Percentiles rank a stretch among this genome's conserved stretches.
phyloP scores from a whole-genome alignment of 768 basidiomycete genomes.

The Boletus subcaerulescens region DNA sequence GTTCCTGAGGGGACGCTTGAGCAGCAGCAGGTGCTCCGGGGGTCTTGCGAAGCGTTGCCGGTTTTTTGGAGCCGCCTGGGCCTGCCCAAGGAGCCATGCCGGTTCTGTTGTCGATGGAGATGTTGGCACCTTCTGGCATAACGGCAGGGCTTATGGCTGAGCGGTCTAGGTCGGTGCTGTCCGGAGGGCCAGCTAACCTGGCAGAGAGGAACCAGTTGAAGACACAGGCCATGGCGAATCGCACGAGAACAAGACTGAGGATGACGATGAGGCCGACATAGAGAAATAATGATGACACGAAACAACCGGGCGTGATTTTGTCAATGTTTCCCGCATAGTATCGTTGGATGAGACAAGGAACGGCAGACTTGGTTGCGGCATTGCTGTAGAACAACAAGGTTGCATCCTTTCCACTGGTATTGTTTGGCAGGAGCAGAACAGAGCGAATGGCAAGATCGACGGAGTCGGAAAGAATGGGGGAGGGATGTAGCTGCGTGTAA shows the following conservation, averaged over 20 bases:
- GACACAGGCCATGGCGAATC: conserved; percentile 93
- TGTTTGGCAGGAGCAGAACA: conserved; percentile 49
- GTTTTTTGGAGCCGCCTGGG: conserved; percentile 48
- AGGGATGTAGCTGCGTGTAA: conserved; percentile 75
- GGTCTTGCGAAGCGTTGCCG: conserved; percentile 38
- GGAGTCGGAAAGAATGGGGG: conserved; percentile 62
- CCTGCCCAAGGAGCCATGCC: conserved; percentile 96
- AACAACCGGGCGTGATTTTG: conserved; percentile 95
- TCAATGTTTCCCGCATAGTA: conserved; percentile 96
- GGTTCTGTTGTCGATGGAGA: conserved; percentile 85
- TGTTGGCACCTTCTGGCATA: conserved; percentile 93
- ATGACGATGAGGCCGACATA: conserved; percentile 91
- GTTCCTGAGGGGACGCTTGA: conserved; percentile 43
- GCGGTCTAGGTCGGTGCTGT: conserved; percentile 66
- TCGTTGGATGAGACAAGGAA: conserved; percentile 79
- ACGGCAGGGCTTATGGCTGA: conserved; percentile 92
- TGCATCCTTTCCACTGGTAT: conserved; percentile 76
- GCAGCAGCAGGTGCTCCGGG: conserved; percentile 47
- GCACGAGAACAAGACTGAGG: conserved; percentile 82
- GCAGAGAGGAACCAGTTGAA: conserved; percentile 97
- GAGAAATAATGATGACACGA: conserved; percentile 83
- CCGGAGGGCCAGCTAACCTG: conserved; percentile 74
- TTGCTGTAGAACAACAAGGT: conserved; percentile 84
- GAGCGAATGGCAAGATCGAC: conserved; percentile 84
- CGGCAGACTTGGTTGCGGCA: conserved; percentile 56